Conservation (phyloP, 805 yeast genomes). For the Candida xiaguanensis region DNA sequence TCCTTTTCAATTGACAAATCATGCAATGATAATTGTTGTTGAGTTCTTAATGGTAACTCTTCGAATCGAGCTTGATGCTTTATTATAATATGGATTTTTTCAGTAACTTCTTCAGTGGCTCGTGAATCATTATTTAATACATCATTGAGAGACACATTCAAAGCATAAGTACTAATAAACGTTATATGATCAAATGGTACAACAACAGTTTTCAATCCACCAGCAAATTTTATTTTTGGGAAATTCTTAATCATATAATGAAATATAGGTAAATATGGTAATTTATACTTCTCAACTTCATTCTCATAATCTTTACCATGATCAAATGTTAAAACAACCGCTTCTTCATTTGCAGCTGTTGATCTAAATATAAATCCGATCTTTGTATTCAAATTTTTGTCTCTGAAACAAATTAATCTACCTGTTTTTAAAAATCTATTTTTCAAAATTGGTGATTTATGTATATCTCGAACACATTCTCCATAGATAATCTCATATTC, state of each 20-base stretch:
- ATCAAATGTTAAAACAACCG: slow-evolving; percentile 44
- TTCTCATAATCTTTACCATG: slow-evolving; percentile 33
- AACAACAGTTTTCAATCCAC: slow-evolving; percentile 32
- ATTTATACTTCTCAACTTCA: slow-evolving; percentile 16
- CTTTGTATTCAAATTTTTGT: slow-evolving; percentile 35
- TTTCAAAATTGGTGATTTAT: slow-evolving; percentile 45
- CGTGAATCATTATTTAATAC: slow-evolving; percentile 32
- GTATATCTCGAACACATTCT: slow-evolving; percentile 45
- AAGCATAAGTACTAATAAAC: slow-evolving; percentile 37
- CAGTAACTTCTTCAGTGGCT: slow-evolving; percentile 33
- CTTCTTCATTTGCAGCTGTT: slow-evolving; percentile 24
- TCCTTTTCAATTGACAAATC: slow-evolving; percentile 36
- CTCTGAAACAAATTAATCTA: slow-evolving; percentile 55
- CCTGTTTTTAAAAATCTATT: slow-evolving; percentile 48
- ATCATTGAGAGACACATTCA: slow-evolving; percentile 29
- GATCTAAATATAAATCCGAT: slow-evolving; percentile 56
- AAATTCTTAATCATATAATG: slow-evolving; percentile 33
- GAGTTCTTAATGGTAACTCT: slow-evolving; percentile 39
- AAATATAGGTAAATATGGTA: slow-evolving; percentile 37
- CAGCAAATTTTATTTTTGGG: slow-evolving; percentile 29
- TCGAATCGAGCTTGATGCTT: slow-evolving; percentile 38
- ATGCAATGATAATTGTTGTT: slow-evolving; percentile 31
- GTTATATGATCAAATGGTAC: slow-evolving; percentile 42
- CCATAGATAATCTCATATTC: slow-evolving; percentile 44
- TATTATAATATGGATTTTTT: slow-evolving; percentile 32